Evolutionary conservation across 2,329 filamentous ascomycete genomes (phyloP), one percentile per base, ranked within the genome.

Genomic region (Beauveria bassiana): DNA sequence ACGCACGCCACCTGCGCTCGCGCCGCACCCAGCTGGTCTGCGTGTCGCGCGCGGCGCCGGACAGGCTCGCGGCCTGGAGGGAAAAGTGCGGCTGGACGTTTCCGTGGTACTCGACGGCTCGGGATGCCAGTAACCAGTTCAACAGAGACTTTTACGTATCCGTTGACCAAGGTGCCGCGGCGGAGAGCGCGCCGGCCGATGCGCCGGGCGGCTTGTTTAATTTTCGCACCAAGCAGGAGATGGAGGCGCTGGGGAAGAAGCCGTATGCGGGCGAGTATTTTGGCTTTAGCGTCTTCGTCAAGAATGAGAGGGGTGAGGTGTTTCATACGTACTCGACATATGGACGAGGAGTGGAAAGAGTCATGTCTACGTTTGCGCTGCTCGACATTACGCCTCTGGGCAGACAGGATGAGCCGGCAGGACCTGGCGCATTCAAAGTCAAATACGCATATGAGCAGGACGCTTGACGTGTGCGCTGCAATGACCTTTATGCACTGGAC

Each of bases 71-170:
- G 7, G 68, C 66, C 1, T 77, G 73, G 66, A 72, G 72, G 62
- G 64, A 70, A 16, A 68, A 70, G 49, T 73, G 75, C 64, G 74
- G 71, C 16, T 79, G 76, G 76, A 68, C 62, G 1, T 77, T 76
- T 54, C 75, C 74, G 1, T 78, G 76, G 71, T 75, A 73, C 61
- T 74, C 73, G 5, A 74, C 69, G 5, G 55, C 43, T 7, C 4
- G 3, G 3, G 55, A 58, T 45, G 68, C 69, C 6, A 69, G 65
- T 1, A 71, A 69, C 5, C 68, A 72, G 46, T 78, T 77, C 65
- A 78, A 77, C 66, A 73, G 71, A 62, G 74, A 77, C 65, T 76
- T 76, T 54, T 66, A 74, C 52, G 75, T 68, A 8, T 73, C 71
- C 2, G 55, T 71, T 16, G 72, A 75, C 42, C 55, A 58, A 28